A percentile compares a stretch with the other conserved stretches of the same genome.
These are phyloP conservation scores for Elongisporangium prolatum DNA, from an alignment of 352 stramenopile genomes.

Conservation along the genomic window DNA sequence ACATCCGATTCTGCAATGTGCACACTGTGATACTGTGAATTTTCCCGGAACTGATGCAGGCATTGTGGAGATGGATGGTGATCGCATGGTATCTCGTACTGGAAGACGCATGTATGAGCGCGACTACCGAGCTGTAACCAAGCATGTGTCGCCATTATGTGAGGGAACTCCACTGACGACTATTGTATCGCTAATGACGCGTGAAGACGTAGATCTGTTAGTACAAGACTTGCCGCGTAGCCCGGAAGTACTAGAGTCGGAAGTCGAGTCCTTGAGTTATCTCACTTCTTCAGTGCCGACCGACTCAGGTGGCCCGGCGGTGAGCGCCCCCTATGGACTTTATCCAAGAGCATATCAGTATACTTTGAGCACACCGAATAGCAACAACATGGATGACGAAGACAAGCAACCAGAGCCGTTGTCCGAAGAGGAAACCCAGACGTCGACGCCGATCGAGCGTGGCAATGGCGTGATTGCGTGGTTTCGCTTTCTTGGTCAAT, in stretches of 20 bases:
- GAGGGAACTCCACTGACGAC: conserved; percentile 62
- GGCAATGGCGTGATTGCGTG: conserved; percentile 32
- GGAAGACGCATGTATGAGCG: conserved; percentile 74
- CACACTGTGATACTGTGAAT: conserved; percentile 72
- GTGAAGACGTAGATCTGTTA: conserved; percentile 44
- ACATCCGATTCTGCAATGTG: conserved; percentile 67
- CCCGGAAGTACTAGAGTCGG: conserved; percentile 59
- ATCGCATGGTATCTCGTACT: conserved; percentile 62
- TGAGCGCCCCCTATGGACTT: conserved; percentile 48
- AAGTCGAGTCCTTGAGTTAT: conserved; percentile 59
- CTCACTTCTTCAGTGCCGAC: conserved; percentile 26
- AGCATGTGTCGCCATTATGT: conserved; percentile 70
- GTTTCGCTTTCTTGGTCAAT: conserved; percentile 71
- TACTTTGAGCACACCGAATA: not conserved
- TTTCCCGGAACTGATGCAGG: conserved; percentile 73
- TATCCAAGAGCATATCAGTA: conserved; percentile 46
- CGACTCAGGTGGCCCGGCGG: conserved; percentile 21
- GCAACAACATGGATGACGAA: not conserved
- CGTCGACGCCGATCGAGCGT: conserved; percentile 10
- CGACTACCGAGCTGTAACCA: conserved; percentile 74
- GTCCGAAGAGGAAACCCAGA: too few species aligned
- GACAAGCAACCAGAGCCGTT: too few species aligned
- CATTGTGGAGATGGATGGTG: conserved; percentile 63
- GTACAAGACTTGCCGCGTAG: conserved; percentile 33
- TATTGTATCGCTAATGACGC: conserved; percentile 33